A percentile compares a stretch with the other conserved stretches of the same genome.
Conservation (phyloP, 495 filamentous ascomycete genomes). For the Aspergillus baeticus region DNA sequence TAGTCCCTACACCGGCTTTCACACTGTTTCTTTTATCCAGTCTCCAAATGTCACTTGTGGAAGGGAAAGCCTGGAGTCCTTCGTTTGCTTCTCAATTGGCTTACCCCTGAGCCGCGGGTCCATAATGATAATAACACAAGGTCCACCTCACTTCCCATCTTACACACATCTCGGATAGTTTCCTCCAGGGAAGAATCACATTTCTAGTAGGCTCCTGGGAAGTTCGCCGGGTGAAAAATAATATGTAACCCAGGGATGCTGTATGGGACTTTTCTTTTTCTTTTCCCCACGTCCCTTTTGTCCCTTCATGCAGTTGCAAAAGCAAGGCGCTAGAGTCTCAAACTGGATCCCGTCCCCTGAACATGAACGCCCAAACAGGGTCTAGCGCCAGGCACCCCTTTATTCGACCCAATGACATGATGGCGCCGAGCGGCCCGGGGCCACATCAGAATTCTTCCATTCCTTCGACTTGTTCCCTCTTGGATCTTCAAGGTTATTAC, state of each 20-base stretch:
- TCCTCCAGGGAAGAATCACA: background rate
- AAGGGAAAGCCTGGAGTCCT: background rate
- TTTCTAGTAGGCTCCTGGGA: background rate
- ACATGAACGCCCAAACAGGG: conserved; percentile 10
- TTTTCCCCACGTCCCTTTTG: background rate
- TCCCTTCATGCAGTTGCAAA: background rate
- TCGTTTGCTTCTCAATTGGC: conserved; percentile 1
- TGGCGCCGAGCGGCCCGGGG: background rate
- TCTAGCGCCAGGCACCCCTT: conserved; percentile 34
- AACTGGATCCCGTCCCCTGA: conserved; percentile 1
- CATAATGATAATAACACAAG: background rate
- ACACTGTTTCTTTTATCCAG: too few species aligned
- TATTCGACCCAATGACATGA: conserved; percentile 21
- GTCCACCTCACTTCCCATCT: conserved; percentile 3
- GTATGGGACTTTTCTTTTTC: background rate
- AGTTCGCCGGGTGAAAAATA: background rate
- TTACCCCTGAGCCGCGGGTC: conserved; percentile 2
- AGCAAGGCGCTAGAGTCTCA: conserved; percentile 7
- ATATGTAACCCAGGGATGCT: background rate
- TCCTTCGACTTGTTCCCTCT: background rate
- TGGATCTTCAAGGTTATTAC: background rate
- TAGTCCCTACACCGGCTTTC: background rate
- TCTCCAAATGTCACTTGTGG: background rate
- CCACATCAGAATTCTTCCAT: background rate
- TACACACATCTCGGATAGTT: background rate